Base-by-base conservation (phyloP, 2,329 filamentous ascomycete genomes). In the Mollisia scopiformis region DNA sequence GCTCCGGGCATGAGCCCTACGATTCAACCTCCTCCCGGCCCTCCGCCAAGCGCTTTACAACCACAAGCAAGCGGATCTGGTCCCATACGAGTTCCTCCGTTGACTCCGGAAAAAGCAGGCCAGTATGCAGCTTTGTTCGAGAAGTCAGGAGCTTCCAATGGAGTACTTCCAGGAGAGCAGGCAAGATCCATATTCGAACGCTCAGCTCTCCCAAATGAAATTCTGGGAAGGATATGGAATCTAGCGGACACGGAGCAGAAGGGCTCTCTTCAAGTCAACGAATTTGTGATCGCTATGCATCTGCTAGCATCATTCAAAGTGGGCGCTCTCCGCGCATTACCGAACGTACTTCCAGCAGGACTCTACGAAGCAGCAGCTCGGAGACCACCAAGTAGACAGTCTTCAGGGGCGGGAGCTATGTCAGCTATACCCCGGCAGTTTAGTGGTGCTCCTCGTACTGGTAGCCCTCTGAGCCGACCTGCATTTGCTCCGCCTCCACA, bases 281-380 rank as follows among this genome's bases (percentile, higher is more conserved):
- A 98, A 71, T 99, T 99, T 74, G 91, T 97, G 73, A 96, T 99
- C 72, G 95, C 95, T 49, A 99, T 99, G 95, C 95, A 99, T 75
- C 81, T 99, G 62, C 83, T 99, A 64, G 94, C 92, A 14, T 97
- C 93, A 13, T 92, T 92, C 78, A 97, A 96, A 80, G 90, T 88
- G 13, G 91, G 93, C 23, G 83, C 88, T 30, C 84, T 99, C 75
- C 88, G 92, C 65, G 87, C 85, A 21, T 82, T 98, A 59, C 95
- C 95, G 1, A 89, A 81, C 62, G 86, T 90, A 27, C 84, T 99
- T 2, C 95, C 95, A 6, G 87, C 91, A 13, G 91, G 89, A 11
- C 80, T 99, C 5, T 97, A 96, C 72, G 95, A 99, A 72, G 94
- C 93, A 49, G 95, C 95, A 8, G 87, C 91, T 52, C 85, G 93